These are phyloP conservation scores for Arabis hirsuta DNA, from an alignment of 345 rosid species.

Conservation along the genomic window DNA sequence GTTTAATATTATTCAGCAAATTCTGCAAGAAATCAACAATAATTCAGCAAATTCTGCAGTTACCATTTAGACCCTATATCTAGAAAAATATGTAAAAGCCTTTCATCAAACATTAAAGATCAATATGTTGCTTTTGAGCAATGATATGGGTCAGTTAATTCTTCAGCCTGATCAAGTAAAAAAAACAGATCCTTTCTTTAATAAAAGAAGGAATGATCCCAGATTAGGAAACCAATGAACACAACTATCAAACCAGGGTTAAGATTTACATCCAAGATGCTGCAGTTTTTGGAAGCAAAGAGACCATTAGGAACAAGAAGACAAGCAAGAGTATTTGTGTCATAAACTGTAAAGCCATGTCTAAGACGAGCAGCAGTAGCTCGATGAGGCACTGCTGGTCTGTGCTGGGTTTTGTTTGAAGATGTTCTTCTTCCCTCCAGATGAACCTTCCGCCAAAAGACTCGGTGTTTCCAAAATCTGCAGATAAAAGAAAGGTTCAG, in stretches of 20 bases:
- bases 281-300: constrained; percentile 32
- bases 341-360: constrained; percentile 28
- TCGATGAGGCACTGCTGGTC: constrained; percentile 44
- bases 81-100: too few species aligned
- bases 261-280: constrained; percentile 43
- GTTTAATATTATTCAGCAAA: too few species aligned
- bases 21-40: too few species aligned
- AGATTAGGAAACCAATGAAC: constrained; percentile 18
- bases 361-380: constrained; percentile 67
- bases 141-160: neutral
- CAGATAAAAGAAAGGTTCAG: constrained; percentile 3
- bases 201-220: constrained; percentile 1
- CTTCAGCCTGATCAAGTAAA: neutral
- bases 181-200: too few species aligned
- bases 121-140: too few species aligned
- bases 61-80: too few species aligned
- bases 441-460: constrained; percentile 73
- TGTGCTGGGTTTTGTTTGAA: constrained; percentile 74
- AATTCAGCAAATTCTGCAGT: too few species aligned
- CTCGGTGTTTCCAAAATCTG: constrained; percentile 95
- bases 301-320: constrained; percentile 28
- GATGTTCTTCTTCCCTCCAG: constrained; percentile 80
- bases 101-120: too few species aligned
- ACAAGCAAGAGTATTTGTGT: constrained; percentile 32
- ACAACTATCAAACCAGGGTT: constrained; percentile 31